Evolutionary conservation across 2,329 filamentous ascomycete genomes (phyloP), one percentile per base, ranked within the genome.

Genomic region (Cladosporium sp.): DNA sequence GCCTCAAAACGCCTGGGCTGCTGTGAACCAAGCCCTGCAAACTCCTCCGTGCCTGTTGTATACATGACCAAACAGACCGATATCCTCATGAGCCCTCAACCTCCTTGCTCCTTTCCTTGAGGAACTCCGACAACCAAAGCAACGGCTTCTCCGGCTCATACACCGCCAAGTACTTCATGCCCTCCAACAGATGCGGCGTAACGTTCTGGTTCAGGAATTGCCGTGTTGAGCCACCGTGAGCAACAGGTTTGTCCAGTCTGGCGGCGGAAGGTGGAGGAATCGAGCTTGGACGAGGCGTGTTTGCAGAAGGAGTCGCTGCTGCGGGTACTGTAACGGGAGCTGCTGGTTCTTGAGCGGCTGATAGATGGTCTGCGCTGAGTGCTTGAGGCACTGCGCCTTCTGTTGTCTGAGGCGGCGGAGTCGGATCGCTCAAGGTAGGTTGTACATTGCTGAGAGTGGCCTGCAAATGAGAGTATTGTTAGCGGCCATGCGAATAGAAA

Each of bases 141-240:
- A 77, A 55, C 50, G 74, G 74, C 59, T 77, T 77, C 55, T 77
- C 73, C 0, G 74, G 74, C 68, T 76, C 73, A 45, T 69, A 62
- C n/a, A 69, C 68, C 15, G 69, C 74, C 40, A 77, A 53, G 60
- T 72, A 70, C 64, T 77, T 77, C 73, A 77, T 76, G 5, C 70
- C 74, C 59, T 77, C 74, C 36, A 77, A 61, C 59, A 77, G 56
- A 61, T 76, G 68, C 48, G 74, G 74, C 38, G 74, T 77, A 29
- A 77, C 66, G 56, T 75, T 64, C 57, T 69, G 65, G 53, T 77
- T 77, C 55, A 77, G 57, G 56, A 74, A 77, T 40, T 75, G 69
- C 9, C 74, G 61, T 20, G 73, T 75, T 1, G 73, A 70, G 19
- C 69, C 70, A 6, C 74, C 74, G 54, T 77, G 73, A 16, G 72